Evolutionary conservation across 2,329 filamentous ascomycete species (phyloP).

Genomic region (Diaporthe capsici): DNA sequence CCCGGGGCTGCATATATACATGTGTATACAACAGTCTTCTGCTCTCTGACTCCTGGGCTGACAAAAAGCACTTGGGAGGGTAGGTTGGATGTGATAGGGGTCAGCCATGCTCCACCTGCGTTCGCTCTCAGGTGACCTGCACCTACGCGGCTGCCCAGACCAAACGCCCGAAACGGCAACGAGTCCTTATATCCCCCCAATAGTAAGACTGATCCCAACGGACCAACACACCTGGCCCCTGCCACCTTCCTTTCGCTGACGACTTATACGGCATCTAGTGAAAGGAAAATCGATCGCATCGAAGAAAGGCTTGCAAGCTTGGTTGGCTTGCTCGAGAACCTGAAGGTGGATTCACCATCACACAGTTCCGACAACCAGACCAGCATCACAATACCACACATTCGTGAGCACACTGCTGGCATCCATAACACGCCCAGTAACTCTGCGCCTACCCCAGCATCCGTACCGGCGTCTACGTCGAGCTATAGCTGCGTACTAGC

Average conservation of each 20-base stretch:
- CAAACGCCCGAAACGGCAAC: slow-evolving; percentile 53
- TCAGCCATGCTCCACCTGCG: slow-evolving; percentile 54
- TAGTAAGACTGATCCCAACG: slow-evolving; percentile 49
- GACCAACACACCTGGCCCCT: background rate
- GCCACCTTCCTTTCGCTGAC: background rate
- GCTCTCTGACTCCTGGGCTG: background rate
- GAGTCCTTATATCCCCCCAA: slow-evolving; percentile 55
- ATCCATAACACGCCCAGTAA: background rate
- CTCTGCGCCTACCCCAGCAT: slow-evolving; percentile 14
- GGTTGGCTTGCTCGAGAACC: slow-evolving; percentile 51
- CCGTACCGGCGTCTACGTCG: slow-evolving; percentile 34
- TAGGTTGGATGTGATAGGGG: slow-evolving; percentile 55
- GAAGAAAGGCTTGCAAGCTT: slow-evolving; percentile 54
- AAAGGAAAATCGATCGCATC: slow-evolving; percentile 56
- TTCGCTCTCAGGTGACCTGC: slow-evolving; percentile 55
- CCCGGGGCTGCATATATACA: background rate
- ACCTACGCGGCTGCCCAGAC: slow-evolving; percentile 51
- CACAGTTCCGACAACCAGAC: slow-evolving; percentile 16
- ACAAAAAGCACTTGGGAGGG: background rate
- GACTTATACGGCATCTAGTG: slow-evolving; percentile 45
- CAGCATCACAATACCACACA: background rate
- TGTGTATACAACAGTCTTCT: background rate
- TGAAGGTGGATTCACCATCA: slow-evolving; percentile 48
- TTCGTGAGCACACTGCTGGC: background rate
- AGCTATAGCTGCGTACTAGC: slow-evolving; percentile 33